Conservation (phyloP, 2,329 filamentous ascomycete species). For the Alternaria angustiovoidea region DNA sequence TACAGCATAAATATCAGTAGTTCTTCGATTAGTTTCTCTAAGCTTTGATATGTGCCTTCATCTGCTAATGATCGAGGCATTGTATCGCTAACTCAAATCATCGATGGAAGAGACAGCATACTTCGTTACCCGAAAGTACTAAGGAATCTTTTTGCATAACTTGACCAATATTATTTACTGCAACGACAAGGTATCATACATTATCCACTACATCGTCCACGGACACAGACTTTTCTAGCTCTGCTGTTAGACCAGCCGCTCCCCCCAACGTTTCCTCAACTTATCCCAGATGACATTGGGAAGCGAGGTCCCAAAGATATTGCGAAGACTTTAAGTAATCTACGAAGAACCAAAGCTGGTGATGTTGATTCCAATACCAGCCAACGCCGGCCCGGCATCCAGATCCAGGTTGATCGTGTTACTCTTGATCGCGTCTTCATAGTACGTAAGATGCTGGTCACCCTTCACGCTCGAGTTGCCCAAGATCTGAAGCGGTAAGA, state of each 20-base stretch:
- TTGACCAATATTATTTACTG: not conserved
- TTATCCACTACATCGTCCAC: not conserved
- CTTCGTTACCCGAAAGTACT: too few relatives aligned
- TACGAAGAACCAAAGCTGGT: slow-evolving; percentile 19
- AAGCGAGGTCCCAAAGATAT: not conserved
- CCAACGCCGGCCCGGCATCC: slow-evolving; percentile 49
- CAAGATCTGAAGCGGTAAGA: slow-evolving; percentile 64
- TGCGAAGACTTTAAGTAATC: not conserved
- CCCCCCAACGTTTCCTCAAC: not conserved
- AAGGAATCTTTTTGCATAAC: fast-evolving
- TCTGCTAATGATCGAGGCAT: too few relatives aligned
- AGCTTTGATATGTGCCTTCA: too few relatives aligned
- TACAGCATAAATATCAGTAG: too few relatives aligned
- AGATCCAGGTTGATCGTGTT: slow-evolving; percentile 63
- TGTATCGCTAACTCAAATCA: too few relatives aligned
- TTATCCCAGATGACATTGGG: not conserved
- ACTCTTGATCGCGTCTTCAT: slow-evolving; percentile 62
- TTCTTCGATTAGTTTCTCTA: too few relatives aligned
- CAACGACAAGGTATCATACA: slow-evolving; percentile 9
- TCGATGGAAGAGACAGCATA: too few relatives aligned
- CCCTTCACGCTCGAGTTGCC: slow-evolving; percentile 62
- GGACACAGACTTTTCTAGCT: not conserved
- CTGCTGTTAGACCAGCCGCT: not conserved
- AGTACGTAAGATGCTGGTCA: slow-evolving; percentile 65
- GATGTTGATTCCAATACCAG: slow-evolving; percentile 36